A percentile compares a stretch with the other conserved stretches of the same genome.
These are phyloP conservation scores for Rubia peregrina DNA, from an alignment of 305 asterid genomes.

Conservation along the genomic window DNA sequence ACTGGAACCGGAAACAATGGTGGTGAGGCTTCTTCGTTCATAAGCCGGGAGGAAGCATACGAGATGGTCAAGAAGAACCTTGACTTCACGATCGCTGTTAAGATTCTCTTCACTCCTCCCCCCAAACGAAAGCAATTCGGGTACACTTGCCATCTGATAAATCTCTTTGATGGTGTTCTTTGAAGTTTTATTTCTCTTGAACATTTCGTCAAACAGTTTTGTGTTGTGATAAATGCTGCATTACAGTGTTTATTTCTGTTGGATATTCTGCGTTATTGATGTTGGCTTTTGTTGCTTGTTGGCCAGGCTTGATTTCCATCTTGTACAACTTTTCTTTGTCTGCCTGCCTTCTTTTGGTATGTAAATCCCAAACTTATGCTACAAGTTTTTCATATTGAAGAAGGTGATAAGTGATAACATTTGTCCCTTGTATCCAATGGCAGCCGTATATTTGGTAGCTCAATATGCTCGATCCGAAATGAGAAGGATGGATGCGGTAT, in stretches of 20 bases:
- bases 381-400: slow-evolving; percentile 3
- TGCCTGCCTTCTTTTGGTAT: slow-evolving; percentile 95
- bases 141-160: slow-evolving; percentile 22
- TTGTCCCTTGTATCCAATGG: slow-evolving; percentile 20
- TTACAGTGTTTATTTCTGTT: no score
- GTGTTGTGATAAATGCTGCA: neutral
- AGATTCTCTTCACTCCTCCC: slow-evolving; percentile 55
- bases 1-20: slow-evolving; percentile 17
- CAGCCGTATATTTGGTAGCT: slow-evolving; percentile 97
- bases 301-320: slow-evolving; percentile 84
- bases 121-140: slow-evolving; percentile 72
- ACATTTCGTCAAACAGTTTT: slow-evolving; percentile 44
- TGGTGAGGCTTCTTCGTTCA: slow-evolving; percentile 20
- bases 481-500: slow-evolving; percentile 92
- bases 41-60: slow-evolving; percentile 43
- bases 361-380: slow-evolving; percentile 17
- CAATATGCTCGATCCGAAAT: slow-evolving; percentile 91
- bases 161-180: neutral
- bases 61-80: slow-evolving; percentile 55
- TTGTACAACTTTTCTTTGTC: slow-evolving; percentile 75
- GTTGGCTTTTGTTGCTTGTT: slow-evolving; percentile 14
- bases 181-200: neutral
- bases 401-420: neutral
- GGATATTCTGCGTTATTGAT: no score
- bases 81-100: slow-evolving; percentile 60